Percentiles rank a stretch among this genome's conserved stretches.
Evolutionary conservation across 2,329 filamentous ascomycete species (phyloP).

Genomic region (Diaporthe citriasiana): DNA sequence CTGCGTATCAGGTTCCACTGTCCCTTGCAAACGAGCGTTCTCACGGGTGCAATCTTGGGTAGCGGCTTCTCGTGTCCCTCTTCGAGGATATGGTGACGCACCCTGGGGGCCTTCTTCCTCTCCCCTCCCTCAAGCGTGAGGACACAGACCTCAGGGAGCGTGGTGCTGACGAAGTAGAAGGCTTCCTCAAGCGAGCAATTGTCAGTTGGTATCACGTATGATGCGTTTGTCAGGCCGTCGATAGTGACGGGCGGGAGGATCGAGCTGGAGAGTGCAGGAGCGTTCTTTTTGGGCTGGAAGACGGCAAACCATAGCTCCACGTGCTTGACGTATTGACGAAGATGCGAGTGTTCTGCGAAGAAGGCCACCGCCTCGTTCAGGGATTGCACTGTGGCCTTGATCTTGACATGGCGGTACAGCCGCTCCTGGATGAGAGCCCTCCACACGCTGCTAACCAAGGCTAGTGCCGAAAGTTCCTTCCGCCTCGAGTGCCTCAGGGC

Average conservation of each 20-base stretch:
- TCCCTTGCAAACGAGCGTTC: conserved; percentile 79
- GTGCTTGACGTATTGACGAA: conserved; percentile 76
- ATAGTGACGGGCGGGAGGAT: conserved; percentile 67
- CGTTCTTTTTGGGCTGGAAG: conserved; percentile 70
- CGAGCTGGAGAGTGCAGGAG: conserved; percentile 58
- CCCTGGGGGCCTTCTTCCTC: conserved; percentile 80
- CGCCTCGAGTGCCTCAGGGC: conserved; percentile 76
- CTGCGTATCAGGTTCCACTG: conserved; percentile 83
- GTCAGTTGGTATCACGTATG: conserved; percentile 71
- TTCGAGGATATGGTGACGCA: conserved; percentile 65
- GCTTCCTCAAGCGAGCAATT: conserved; percentile 80
- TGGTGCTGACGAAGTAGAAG: conserved; percentile 72
- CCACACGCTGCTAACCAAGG: conserved; percentile 75
- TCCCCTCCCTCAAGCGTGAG: conserved; percentile 84
- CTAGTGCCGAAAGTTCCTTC: conserved; percentile 76
- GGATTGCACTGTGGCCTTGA: conserved; percentile 78
- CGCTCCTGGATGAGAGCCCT: conserved; percentile 77
- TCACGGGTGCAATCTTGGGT: conserved; percentile 65
- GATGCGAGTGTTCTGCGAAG: conserved; percentile 70
- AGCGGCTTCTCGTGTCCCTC: conserved; percentile 44
- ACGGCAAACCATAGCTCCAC: conserved; percentile 85
- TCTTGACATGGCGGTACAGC: conserved; percentile 81
- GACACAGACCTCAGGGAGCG: conserved; percentile 73
- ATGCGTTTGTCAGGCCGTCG: conserved; percentile 69
- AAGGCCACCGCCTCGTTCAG: conserved; percentile 72